Evolutionary conservation across 805 yeast genomes (phyloP).

Genomic region (Wickerhamiella vanderwaltii): DNA sequence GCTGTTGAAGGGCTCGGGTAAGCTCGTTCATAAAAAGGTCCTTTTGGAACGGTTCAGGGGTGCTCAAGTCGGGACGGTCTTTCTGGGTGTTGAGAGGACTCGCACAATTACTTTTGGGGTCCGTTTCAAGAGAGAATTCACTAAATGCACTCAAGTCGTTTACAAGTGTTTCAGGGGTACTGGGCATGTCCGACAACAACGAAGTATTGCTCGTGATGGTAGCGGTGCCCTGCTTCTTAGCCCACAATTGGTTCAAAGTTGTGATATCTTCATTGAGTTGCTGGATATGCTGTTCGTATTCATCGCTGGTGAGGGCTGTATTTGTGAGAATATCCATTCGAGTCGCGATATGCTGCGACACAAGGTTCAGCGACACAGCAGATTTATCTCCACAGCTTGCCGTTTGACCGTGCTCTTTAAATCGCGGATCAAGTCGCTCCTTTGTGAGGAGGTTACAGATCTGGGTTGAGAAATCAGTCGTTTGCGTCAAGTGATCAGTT

Average conservation of each 20-base stretch:
- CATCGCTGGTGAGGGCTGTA: constrained; percentile 6
- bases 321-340: constrained; percentile 18
- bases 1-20: neutral
- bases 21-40: constrained; percentile 5
- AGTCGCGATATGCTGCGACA: constrained; percentile 18
- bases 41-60: neutral
- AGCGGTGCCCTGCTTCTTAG: neutral
- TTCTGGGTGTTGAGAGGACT: neutral
- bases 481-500: constrained; percentile 18
- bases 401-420: neutral
- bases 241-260: constrained; percentile 13
- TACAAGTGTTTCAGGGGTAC: constrained; percentile 6
- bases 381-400: constrained; percentile 2
- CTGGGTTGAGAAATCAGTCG: constrained; percentile 14
- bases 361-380: constrained; percentile 11
- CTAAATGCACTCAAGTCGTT: neutral
- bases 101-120: neutral
- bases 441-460: constrained; percentile 15
- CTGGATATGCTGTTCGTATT: constrained; percentile 10
- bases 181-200: neutral
- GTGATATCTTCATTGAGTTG: constrained; percentile 14
- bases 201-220: neutral
- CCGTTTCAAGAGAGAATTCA: neutral
- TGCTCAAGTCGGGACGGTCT: neutral
- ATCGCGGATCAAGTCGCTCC: constrained; percentile 15